Conservation (phyloP, 208 protist species). For the Trypanosoma scelopori region DNA sequence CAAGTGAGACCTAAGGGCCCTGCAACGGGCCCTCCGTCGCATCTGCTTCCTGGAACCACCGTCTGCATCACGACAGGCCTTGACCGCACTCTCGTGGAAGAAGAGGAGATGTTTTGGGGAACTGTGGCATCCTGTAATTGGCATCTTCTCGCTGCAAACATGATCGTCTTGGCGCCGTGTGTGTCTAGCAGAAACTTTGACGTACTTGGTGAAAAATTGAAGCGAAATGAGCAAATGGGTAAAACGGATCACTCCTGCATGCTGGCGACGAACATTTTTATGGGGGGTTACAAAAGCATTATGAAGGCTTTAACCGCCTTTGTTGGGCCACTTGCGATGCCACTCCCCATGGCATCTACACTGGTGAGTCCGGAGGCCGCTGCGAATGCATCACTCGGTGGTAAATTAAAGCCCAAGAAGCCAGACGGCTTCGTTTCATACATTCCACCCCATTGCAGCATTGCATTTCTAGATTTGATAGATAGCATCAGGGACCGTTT, state of each 20-base stretch:
- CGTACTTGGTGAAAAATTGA: conserved; percentile 51
- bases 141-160: conserved; percentile 42
- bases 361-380: conserved; percentile 42
- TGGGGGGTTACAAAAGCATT: conserved; percentile 81
- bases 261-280: conserved; percentile 80
- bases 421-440: conserved; percentile 44
- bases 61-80: conserved; percentile 78
- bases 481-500: conserved; percentile 57
- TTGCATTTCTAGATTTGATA: conserved; percentile 74
- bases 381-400: neutral
- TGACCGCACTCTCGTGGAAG: conserved; percentile 40
- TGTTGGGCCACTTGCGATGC: conserved; percentile 82
- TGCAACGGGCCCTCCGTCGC: conserved; percentile 40
- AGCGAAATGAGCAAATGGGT: conserved; percentile 62
- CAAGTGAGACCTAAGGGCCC: conserved; percentile 61
- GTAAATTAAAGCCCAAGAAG: conserved; percentile 10
- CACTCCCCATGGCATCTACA: conserved; percentile 58
- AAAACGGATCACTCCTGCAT: conserved; percentile 58
- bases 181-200: conserved; percentile 53
- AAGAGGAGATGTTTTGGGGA: conserved; percentile 85
- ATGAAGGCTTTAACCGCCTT: conserved; percentile 74
- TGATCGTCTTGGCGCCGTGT: conserved; percentile 73
- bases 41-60: conserved; percentile 72
- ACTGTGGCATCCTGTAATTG: conserved; percentile 67
- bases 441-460: conserved; percentile 79